phyloP scores from a whole-genome alignment of 176 grass and related monocot genomes.

The Eleusine indica region DNA sequence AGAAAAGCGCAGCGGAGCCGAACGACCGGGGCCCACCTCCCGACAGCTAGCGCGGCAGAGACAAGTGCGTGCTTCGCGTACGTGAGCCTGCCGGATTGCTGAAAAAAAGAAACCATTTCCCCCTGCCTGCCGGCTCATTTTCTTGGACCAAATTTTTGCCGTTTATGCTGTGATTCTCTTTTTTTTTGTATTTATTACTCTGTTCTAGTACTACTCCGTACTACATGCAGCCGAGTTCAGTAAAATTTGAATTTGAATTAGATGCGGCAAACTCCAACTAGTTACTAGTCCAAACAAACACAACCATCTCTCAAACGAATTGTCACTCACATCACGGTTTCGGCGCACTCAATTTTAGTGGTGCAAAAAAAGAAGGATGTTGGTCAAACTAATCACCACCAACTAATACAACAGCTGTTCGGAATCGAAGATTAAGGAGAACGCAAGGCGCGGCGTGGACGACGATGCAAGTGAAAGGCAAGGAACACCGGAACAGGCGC shows the following conservation, averaged over 20 bases:
- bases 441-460: conserved; percentile 31
- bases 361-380: not conserved
- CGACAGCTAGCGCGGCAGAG: not conserved
- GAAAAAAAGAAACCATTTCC: not conserved
- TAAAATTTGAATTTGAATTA: too few relatives aligned
- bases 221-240: too few relatives aligned
- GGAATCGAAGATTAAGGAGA: not conserved
- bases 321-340: too few relatives aligned
- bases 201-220: too few relatives aligned
- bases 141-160: not conserved
- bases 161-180: too few relatives aligned
- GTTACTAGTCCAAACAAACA: too few relatives aligned
- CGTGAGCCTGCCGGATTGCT: not conserved
- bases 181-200: too few relatives aligned
- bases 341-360: too few relatives aligned
- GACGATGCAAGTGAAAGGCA: not conserved
- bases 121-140: not conserved
- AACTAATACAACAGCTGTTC: too few relatives aligned
- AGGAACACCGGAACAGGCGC: not conserved
- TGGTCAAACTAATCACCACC: not conserved
- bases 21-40: not conserved
- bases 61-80: not conserved
- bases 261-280: too few relatives aligned
- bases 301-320: too few relatives aligned
- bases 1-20: conserved; percentile 9